These are phyloP conservation scores for Ganoderma lingzhi DNA, from an alignment of 1,284 basidiomycete genomes.

Conservation along the genomic window DNA sequence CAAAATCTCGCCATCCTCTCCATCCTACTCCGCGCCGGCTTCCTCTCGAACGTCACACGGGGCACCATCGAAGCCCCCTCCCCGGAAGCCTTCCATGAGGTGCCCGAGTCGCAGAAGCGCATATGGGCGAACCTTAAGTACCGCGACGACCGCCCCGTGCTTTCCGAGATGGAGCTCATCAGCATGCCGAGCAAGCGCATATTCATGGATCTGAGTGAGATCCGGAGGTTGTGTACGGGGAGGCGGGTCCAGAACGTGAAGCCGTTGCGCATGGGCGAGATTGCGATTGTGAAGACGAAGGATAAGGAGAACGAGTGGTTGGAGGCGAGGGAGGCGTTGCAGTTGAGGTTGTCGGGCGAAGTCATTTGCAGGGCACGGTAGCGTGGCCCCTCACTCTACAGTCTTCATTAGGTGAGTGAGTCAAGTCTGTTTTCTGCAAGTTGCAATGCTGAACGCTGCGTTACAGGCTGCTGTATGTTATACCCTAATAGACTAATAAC, in stretches of 20 bases:
- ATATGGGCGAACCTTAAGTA: slow-evolving; percentile 95
- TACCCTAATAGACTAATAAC: slow-evolving; percentile 4
- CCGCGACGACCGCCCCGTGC: slow-evolving; percentile 84
- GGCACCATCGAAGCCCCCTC: slow-evolving; percentile 76
- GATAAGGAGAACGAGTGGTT: slow-evolving; percentile 75
- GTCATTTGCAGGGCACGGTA: slow-evolving; percentile 72
- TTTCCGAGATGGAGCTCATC: slow-evolving; percentile 77
- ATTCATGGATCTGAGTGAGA: slow-evolving; percentile 76
- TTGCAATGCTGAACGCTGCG: neutral
- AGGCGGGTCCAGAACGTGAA: slow-evolving; percentile 74
- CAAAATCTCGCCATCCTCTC: slow-evolving; percentile 87
- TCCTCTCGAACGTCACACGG: slow-evolving; percentile 82
- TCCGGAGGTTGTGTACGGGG: slow-evolving; percentile 79
- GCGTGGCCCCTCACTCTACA: neutral
- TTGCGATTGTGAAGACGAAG: slow-evolving; percentile 81
- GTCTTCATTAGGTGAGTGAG: slow-evolving; percentile 1
- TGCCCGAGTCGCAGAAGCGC: slow-evolving; percentile 66
- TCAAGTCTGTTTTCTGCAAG: no score
- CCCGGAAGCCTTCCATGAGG: slow-evolving; percentile 66
- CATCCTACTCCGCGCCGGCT: slow-evolving; percentile 88
- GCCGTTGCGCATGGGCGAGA: slow-evolving; percentile 85
- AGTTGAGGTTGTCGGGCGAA: slow-evolving; percentile 72
- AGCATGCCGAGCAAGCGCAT: slow-evolving; percentile 80
- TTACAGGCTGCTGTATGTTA: slow-evolving; percentile 1
- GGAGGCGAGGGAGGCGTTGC: slow-evolving; percentile 76